phyloP scores from a whole-genome alignment of 169 alveolate species.

The Babesia caballi region DNA sequence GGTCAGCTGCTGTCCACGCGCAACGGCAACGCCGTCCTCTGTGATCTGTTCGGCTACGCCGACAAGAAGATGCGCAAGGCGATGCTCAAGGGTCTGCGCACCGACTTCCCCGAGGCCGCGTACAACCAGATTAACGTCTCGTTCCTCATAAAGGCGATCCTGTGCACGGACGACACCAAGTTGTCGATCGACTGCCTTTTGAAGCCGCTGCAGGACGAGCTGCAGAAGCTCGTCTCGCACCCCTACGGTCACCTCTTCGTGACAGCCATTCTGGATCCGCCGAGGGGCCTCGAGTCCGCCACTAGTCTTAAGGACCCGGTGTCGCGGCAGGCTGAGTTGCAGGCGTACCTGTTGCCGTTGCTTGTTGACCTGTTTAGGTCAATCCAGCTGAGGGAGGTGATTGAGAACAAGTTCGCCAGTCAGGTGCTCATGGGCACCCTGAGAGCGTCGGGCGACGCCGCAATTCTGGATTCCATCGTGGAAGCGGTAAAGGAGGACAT shows the following conservation, averaged over 20 bases:
- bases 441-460: slow-evolving; percentile 19
- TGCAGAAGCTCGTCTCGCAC: slow-evolving; percentile 19
- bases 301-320: slow-evolving; percentile 54
- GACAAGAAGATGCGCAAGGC: slow-evolving; percentile 49
- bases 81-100: slow-evolving; percentile 35
- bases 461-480: slow-evolving; percentile 14
- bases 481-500: slow-evolving; percentile 23
- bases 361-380: slow-evolving; percentile 33
- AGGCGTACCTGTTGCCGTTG: slow-evolving; percentile 31
- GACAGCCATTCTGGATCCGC: slow-evolving; percentile 18
- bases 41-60: slow-evolving; percentile 56
- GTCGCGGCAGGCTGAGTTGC: slow-evolving; percentile 41
- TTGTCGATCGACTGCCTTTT: slow-evolving; percentile 38
- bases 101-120: slow-evolving; percentile 59
- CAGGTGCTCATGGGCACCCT: slow-evolving; percentile 20
- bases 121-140: slow-evolving; percentile 42
- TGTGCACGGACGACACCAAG: slow-evolving; percentile 63
- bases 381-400: slow-evolving; percentile 17
- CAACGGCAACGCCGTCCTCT: slow-evolving; percentile 34
- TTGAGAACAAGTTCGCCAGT: slow-evolving; percentile 34
- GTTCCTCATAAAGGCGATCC: slow-evolving; percentile 26
- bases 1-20: slow-evolving; percentile 63
- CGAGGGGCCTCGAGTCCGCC: slow-evolving; percentile 18
- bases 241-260: slow-evolving; percentile 18
- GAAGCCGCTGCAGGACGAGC: slow-evolving; percentile 42